phyloP scores from a whole-genome alignment of 768 basidiomycete genomes.

The Leccinum uliginosum region DNA sequence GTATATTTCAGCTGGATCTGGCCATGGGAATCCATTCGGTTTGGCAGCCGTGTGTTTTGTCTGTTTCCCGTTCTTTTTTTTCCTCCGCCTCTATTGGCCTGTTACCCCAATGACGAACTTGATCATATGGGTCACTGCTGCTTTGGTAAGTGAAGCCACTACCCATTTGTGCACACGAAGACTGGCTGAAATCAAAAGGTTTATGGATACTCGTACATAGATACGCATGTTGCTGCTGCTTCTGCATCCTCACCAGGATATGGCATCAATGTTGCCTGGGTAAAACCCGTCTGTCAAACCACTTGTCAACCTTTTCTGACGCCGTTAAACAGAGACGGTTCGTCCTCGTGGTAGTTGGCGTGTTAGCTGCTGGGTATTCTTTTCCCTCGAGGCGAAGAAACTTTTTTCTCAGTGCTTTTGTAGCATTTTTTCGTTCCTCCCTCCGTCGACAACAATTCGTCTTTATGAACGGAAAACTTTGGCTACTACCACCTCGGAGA shows the following conservation, averaged over 20 bases:
- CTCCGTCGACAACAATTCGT: conserved; percentile 73
- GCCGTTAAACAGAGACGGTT: conserved; percentile 49
- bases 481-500: conserved; percentile 60
- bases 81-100: conserved; percentile 68
- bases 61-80: conserved; percentile 70
- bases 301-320: neutral
- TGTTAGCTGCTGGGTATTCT: conserved; percentile 70
- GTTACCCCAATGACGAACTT: conserved; percentile 68
- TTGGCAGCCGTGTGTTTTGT: conserved; percentile 65
- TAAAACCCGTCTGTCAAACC: conserved; percentile 21
- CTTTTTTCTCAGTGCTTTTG: conserved; percentile 2
- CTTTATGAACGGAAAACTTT: conserved; percentile 67
- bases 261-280: conserved; percentile 73
- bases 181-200: conserved; percentile 38
- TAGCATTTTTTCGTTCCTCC: conserved; percentile 67
- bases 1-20: conserved; percentile 66
- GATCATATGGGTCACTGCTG: conserved; percentile 60
- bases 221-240: conserved; percentile 39
- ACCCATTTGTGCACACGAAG: neutral
- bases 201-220: conserved; percentile 71
- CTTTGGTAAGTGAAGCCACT: conserved; percentile 43
- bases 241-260: conserved; percentile 50
- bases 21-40: conserved; percentile 61
- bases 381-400: neutral
- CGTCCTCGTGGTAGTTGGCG: conserved; percentile 65